Evolutionary conservation across 768 basidiomycete genomes (phyloP), one percentile per base, ranked within the genome.

Genomic region (Amanita fuliginea): DNA sequence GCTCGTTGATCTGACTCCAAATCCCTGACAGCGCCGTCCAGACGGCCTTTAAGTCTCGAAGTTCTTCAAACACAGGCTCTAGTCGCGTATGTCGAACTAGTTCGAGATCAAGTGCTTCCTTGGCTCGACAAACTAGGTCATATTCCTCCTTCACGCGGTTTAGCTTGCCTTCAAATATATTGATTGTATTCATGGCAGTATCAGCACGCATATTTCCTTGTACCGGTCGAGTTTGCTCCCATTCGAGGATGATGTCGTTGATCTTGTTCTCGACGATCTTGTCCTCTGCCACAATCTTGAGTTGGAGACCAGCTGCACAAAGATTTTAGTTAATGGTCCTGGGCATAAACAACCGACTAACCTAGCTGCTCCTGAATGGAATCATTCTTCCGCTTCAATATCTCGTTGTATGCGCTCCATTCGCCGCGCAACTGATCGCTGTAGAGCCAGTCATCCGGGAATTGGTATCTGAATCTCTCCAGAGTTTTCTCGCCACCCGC

Each of bases 271-370:
- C 91, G 1, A 98, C 81, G 48, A 97, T 92, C 71, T 95, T 95
- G 73, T 97, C 96, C 65, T 99, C 93, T 1, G 96, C 93, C n/a
- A 95, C 89, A 63, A 99, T 95, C 76, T 98, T 99, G 54, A 97
- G 74, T 66, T 98, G 96, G n/a, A 99, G 73, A 0, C 95, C 96
- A 54, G 91, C 94, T 95, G 53, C 35, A 24, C 44, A 46, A 26
- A 37, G 24, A 18, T 36, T 32, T 0, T 9, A 14, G 9, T 26
- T 13, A 33, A 2, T 10, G 35, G 26, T 16, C 8, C 14, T 13
- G 21, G 5, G 22, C 47, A 40, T 18, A 53, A 39, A 36, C 24
- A 35, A n/a, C n/a, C 24, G 62, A 32, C 78, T 51, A 64, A 94
- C 94, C 88, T 39, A 98, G 77, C 63, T 99, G 96, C 67, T 98